A percentile compares a stretch with the other conserved stretches of the same genome.
Evolutionary conservation across 805 yeast genomes (phyloP).

Genomic region (Lipomyces mesembrius): DNA sequence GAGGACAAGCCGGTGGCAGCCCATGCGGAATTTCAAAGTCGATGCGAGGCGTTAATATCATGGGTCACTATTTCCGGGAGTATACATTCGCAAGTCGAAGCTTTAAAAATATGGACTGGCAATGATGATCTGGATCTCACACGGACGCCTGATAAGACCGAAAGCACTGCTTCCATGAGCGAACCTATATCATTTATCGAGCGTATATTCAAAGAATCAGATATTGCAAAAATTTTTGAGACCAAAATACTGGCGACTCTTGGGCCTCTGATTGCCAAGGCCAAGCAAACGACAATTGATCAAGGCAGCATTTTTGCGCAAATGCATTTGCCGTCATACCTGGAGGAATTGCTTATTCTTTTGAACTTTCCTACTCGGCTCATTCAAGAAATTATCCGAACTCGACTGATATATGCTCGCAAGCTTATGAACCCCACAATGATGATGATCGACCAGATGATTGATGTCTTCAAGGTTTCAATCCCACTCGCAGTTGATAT

Average conservation of each 20-base stretch:
- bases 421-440: conserved; percentile 83
- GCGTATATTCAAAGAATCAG: conserved; percentile 68
- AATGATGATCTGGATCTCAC: conserved; percentile 74
- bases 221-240: conserved; percentile 59
- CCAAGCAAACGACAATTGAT: conserved; percentile 70
- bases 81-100: conserved; percentile 62
- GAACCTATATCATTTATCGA: conserved; percentile 81
- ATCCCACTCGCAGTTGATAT: conserved; percentile 75
- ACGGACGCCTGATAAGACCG: conserved; percentile 44
- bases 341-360: conserved; percentile 65
- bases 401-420: conserved; percentile 76
- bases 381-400: conserved; percentile 74
- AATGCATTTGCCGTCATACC: conserved; percentile 73
- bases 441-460: conserved; percentile 95
- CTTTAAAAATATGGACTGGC: conserved; percentile 80
- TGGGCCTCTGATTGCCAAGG: conserved; percentile 81
- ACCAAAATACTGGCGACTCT: conserved; percentile 68
- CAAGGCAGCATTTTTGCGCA: conserved; percentile 65
- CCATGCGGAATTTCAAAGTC: conserved; percentile 62
- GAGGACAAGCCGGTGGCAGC: conserved; percentile 75
- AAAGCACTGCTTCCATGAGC: conserved; percentile 52
- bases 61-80: conserved; percentile 81
- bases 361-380: conserved; percentile 78
- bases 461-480: conserved; percentile 80
- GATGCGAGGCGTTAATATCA: conserved; percentile 77